Conservation (phyloP, 345 rosid genomes). For the Excoecaria cochinchinensis region DNA sequence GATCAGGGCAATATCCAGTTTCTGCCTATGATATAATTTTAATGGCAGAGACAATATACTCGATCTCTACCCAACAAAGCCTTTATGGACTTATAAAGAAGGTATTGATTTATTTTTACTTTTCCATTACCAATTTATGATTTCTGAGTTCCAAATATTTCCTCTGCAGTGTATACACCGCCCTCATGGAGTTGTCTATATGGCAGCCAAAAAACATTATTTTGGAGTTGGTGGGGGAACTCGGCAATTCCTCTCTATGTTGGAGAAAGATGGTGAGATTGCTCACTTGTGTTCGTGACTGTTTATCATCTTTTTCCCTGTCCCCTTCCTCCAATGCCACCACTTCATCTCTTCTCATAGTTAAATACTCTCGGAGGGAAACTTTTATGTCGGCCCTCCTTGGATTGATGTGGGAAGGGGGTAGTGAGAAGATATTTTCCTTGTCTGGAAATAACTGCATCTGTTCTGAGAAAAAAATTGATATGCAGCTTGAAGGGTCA, state of each 20-base stretch:
- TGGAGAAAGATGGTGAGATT: conserved; percentile 73
- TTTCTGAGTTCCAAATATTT: conserved; percentile 22
- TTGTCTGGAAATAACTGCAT: too few species aligned
- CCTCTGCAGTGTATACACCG: conserved; percentile 50
- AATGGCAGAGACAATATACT: conserved; percentile 93
- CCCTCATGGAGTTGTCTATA: conserved; percentile 67
- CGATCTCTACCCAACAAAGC: conserved; percentile 58
- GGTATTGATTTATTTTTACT: conserved; percentile 35
- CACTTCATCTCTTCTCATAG: too few species aligned
- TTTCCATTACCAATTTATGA: neutral
- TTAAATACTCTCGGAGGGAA: neutral
- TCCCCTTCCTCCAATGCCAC: too few species aligned
- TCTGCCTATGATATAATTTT: conserved; percentile 72
- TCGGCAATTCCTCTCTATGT: conserved; percentile 67
- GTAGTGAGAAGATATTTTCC: too few species aligned
- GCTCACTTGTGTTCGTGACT: neutral
- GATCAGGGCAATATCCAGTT: conserved; percentile 22
- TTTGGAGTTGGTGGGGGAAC: conserved; percentile 99
- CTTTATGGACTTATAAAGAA: conserved; percentile 72
- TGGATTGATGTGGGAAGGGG: neutral
- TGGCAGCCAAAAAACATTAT: conserved; percentile 93
- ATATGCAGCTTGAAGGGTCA: neutral
- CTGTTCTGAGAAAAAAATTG: neutral
- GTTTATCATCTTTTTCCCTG: neutral
- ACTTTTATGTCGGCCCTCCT: neutral